These are phyloP conservation scores for Eucalyptus erythrocorys DNA, from an alignment of 345 rosid species.

Conservation along the genomic window DNA sequence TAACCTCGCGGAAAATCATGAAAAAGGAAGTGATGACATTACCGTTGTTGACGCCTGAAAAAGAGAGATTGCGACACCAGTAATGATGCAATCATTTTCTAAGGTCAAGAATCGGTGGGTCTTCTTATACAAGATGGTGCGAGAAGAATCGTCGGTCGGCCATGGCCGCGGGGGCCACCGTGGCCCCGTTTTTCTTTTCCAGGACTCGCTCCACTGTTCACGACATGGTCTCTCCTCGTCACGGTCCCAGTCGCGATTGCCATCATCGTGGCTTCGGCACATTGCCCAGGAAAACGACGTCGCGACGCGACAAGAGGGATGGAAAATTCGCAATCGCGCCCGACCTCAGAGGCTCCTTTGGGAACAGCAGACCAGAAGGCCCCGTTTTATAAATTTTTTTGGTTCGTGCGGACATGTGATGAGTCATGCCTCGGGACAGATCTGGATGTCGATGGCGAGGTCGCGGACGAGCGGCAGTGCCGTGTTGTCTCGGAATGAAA, in stretches of 20 bases:
- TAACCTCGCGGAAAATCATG: too few species aligned
- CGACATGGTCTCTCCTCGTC: neutral
- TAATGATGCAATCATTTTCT: neutral
- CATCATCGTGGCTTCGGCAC: neutral
- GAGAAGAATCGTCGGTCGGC: neutral
- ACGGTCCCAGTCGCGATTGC: neutral
- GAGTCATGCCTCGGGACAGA: accelerated
- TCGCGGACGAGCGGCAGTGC: too few species aligned
- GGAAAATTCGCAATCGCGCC: neutral
- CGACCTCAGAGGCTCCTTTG: neutral
- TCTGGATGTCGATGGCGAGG: neutral
- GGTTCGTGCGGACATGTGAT: accelerated
- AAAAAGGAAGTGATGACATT: too few species aligned
- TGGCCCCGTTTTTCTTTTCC: neutral
- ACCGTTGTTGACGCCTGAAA: too few species aligned
- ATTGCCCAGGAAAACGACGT: neutral
- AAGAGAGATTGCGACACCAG: too few species aligned
- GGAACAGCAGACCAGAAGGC: neutral
- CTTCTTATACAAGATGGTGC: neutral
- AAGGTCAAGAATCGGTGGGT: neutral
- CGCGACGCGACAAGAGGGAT: neutral
- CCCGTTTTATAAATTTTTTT: neutral
- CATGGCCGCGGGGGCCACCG: neutral
- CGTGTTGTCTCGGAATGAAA: neutral
- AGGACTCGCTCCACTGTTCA: neutral